Evolutionary conservation across 495 filamentous ascomycete species (phyloP).

Genomic region (Amorphotheca resinae): DNA sequence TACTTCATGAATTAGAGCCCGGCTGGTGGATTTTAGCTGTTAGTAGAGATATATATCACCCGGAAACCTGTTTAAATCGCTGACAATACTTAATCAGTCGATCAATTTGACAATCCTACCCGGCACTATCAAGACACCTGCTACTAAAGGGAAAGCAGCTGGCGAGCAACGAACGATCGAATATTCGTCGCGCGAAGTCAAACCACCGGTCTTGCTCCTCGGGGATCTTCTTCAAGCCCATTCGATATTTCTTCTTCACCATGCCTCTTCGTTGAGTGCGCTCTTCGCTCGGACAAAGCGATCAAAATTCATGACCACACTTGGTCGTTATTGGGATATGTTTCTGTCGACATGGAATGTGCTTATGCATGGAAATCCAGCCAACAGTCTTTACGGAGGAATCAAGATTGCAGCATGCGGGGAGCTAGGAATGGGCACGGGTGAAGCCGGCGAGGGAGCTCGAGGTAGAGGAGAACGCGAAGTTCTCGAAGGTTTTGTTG

Average conservation of each 20-base stretch:
- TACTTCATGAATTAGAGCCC: slow-evolving; percentile 65
- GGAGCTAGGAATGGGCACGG: slow-evolving; percentile 85
- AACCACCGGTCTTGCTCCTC: slow-evolving; percentile 64
- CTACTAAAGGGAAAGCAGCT: slow-evolving; percentile 9
- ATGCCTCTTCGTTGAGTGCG: slow-evolving; percentile 53
- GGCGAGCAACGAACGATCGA: slow-evolving; percentile 36
- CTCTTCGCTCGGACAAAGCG: slow-evolving; percentile 45
- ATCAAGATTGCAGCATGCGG: slow-evolving; percentile 86
- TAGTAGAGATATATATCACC: slow-evolving; percentile 18
- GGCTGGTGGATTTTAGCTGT: slow-evolving; percentile 96
- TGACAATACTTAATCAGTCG: slow-evolving; percentile 10
- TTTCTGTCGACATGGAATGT: slow-evolving; percentile 82
- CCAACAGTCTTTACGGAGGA: slow-evolving; percentile 62
- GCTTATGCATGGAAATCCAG: slow-evolving; percentile 78
- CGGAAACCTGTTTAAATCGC: no score
- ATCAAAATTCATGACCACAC: slow-evolving; percentile 37
- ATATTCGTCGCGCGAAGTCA: slow-evolving; percentile 81
- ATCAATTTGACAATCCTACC: slow-evolving; percentile 19
- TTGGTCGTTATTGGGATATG: slow-evolving; percentile 73
- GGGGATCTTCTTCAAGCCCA: slow-evolving; percentile 75
- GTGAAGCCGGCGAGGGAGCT: slow-evolving; percentile 89
- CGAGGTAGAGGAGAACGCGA: slow-evolving; percentile 84
- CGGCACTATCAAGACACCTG: slow-evolving; percentile 1
- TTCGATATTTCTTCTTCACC: slow-evolving; percentile 74
- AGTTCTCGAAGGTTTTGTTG: slow-evolving; percentile 75